Percentiles rank a stretch among this genome's conserved stretches.
phyloP scores from a whole-genome alignment of 1,284 basidiomycete genomes.

The Wolfiporia cocos region DNA sequence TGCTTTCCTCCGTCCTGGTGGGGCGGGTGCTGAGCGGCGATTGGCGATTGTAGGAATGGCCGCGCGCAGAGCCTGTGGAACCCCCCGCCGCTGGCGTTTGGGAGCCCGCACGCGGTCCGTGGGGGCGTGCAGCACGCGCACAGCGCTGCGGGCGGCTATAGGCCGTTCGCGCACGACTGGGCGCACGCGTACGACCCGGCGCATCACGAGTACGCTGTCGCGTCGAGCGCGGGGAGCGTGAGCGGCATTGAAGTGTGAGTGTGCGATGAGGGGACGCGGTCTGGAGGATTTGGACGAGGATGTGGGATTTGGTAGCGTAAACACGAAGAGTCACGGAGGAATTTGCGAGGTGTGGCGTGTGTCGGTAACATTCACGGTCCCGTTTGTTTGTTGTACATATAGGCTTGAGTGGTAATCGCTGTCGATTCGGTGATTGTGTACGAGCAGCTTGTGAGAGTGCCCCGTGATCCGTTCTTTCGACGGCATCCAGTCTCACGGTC shows the following conservation, averaged over 20 bases:
- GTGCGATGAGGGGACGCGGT: background rate
- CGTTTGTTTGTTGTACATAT: no score
- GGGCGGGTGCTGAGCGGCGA: background rate
- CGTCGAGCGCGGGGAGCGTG: slow-evolving; percentile 27
- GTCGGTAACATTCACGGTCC: no score
- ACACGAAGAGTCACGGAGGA: no score
- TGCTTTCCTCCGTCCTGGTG: background rate
- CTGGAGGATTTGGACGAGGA: no score
- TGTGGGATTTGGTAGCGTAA: no score
- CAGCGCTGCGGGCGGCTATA: background rate
- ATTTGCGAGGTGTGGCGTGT: no score
- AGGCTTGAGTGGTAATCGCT: no score
- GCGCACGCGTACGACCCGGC: slow-evolving; percentile 27
- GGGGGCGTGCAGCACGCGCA: slow-evolving; percentile 5
- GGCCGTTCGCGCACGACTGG: slow-evolving; percentile 24
- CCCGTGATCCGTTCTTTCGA: no score
- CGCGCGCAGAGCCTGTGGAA: slow-evolving; percentile 22
- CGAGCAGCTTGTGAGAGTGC: no score
- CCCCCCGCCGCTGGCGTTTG: slow-evolving; percentile 24
- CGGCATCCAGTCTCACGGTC: no score
- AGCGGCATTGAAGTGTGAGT: slow-evolving; percentile 11
- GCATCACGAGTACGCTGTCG: slow-evolving; percentile 30
- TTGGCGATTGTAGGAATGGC: background rate
- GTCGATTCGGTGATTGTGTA: no score
- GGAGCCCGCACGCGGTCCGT: slow-evolving; percentile 21